These are phyloP conservation scores for Austropuccinia psidii DNA, from an alignment of 1,284 basidiomycete genomes.

Conservation along the genomic window DNA sequence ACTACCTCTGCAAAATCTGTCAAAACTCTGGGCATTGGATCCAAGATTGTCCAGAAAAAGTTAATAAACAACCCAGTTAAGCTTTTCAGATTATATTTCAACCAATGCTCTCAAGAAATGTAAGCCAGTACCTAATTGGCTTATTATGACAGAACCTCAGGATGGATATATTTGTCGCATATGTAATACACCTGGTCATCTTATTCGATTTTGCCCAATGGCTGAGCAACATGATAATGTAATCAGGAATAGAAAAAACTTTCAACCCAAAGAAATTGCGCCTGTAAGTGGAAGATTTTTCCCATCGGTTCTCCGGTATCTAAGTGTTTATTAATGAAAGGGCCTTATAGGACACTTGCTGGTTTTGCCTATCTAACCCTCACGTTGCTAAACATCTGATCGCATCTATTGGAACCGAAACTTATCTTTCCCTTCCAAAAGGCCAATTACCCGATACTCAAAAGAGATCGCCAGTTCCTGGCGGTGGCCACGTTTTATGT, in stretches of 20 bases:
- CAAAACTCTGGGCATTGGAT: slow-evolving; percentile 51
- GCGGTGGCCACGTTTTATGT: slow-evolving; percentile 78
- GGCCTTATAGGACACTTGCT: slow-evolving; percentile 53
- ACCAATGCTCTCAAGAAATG: too few species aligned
- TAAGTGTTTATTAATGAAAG: not conserved
- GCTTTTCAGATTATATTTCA: not conserved
- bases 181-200: slow-evolving; percentile 73
- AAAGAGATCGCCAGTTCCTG: slow-evolving; percentile 58
- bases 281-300: slow-evolving; percentile 53
- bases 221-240: slow-evolving; percentile 52
- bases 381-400: slow-evolving; percentile 85
- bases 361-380: slow-evolving; percentile 93
- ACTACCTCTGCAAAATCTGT: slow-evolving; percentile 78
- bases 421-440: slow-evolving; percentile 85
- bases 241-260: slow-evolving; percentile 50
- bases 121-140: too few species aligned
- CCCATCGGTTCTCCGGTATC: not conserved
- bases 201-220: slow-evolving; percentile 74
- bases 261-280: slow-evolving; percentile 66
- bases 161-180: slow-evolving; percentile 78
- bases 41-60: slow-evolving; percentile 38
- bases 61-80: slow-evolving; percentile 39
- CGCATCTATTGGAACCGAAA: slow-evolving; percentile 80
- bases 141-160: slow-evolving; percentile 54
- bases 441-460: slow-evolving; percentile 76